Conservation (phyloP, 148 eudicot species). For the Chenopodium suecicum region DNA sequence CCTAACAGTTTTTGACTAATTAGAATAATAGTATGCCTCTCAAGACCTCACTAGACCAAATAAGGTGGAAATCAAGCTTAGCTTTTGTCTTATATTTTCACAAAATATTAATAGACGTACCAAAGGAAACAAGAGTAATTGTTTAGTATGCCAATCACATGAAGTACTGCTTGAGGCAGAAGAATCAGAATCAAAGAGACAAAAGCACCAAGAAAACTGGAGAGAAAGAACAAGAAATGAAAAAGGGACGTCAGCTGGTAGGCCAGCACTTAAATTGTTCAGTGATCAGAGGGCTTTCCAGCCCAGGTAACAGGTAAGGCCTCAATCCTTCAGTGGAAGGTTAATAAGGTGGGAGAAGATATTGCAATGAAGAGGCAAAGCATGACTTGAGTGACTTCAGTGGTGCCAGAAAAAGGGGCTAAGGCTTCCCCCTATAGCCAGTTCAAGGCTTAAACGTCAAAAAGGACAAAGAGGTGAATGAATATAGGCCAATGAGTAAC, state of each 20-base stretch:
- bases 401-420: not conserved
- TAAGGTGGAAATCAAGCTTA: not conserved
- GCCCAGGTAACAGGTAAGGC: not conserved
- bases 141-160: not conserved
- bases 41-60: not conserved
- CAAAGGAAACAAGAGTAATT: too few relatives aligned
- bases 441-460: too few relatives aligned
- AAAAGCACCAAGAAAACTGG: not conserved
- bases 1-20: not conserved
- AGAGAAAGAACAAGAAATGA: not conserved
- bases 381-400: not conserved
- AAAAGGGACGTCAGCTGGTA: not conserved
- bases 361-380: not conserved
- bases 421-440: not conserved
- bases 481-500: not conserved
- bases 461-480: not conserved
- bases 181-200: not conserved
- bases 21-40: not conserved
- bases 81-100: not conserved
- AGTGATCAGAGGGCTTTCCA: not conserved
- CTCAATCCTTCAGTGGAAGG: not conserved
- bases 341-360: not conserved
- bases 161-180: not conserved
- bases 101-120: not conserved
- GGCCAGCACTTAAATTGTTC: not conserved